These are phyloP conservation scores for Aspergillus luchuensis DNA, from an alignment of 2,329 filamentous ascomycete species.

Conservation along the genomic window DNA sequence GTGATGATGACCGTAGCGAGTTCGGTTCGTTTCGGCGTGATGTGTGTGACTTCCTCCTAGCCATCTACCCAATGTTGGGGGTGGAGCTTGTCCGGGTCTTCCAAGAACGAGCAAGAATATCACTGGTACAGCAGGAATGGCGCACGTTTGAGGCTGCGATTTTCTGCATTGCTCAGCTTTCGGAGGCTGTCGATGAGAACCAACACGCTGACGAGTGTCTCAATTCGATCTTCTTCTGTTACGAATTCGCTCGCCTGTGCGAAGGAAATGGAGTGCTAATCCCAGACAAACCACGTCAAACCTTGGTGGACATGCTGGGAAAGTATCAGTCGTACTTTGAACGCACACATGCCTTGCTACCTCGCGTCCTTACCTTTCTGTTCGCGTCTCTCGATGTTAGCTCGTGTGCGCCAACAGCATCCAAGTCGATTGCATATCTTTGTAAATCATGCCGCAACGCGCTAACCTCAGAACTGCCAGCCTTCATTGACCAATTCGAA, in stretches of 20 bases:
- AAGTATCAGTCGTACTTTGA: constrained; percentile 49
- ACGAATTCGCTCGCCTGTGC: constrained; percentile 39
- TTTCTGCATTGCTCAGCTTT: constrained; percentile 48
- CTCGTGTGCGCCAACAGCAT: constrained; percentile 45
- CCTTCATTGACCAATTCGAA: constrained; percentile 46
- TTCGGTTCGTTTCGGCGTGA: constrained; percentile 49
- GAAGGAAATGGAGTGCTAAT: constrained; percentile 34
- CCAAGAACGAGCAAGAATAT: constrained; percentile 38
- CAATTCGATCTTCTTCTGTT: constrained; percentile 44
- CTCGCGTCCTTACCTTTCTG: constrained; percentile 46
- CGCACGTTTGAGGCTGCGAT: constrained; percentile 47
- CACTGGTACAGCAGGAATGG: constrained; percentile 42
- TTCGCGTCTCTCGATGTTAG: constrained; percentile 47
- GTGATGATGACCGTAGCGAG: constrained; percentile 45
- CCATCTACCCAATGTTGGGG: constrained; percentile 47
- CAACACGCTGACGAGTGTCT: constrained; percentile 44
- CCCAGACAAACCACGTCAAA: constrained; percentile 42
- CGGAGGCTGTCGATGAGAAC: constrained; percentile 49
- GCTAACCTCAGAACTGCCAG: constrained; percentile 45
- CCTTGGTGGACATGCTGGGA: constrained; percentile 46
- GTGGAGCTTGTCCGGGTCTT: constrained; percentile 46
- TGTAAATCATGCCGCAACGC: constrained; percentile 47
- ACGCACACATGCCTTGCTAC: constrained; percentile 43
- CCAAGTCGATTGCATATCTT: constrained; percentile 46
- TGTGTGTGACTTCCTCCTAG: constrained; percentile 49